Conservation (phyloP, 2,329 filamentous ascomycete species). For the Claviceps fusiformis region DNA sequence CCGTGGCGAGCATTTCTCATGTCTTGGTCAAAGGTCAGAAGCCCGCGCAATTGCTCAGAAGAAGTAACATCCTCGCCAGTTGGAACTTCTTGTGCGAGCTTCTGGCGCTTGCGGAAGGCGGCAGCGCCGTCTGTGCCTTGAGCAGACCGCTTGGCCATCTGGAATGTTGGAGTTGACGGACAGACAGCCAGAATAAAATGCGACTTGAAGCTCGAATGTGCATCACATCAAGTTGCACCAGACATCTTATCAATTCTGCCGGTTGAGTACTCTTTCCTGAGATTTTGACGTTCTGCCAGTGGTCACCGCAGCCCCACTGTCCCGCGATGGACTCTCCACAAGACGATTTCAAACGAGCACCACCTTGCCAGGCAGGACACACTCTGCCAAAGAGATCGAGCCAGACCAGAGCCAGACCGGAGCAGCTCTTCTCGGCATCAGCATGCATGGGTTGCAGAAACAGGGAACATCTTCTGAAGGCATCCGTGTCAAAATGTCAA, state of each 20-base stretch:
- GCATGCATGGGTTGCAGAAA: too few relatives aligned
- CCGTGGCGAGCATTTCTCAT: slow-evolving; percentile 52
- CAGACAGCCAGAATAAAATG: not conserved
- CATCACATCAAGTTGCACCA: not conserved
- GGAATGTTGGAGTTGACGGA: not conserved
- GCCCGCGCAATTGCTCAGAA: slow-evolving; percentile 51
- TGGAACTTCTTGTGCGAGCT: slow-evolving; percentile 41
- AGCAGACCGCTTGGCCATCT: slow-evolving; percentile 33
- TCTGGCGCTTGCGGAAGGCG: slow-evolving; percentile 38
- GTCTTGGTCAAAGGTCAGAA: slow-evolving; percentile 61
- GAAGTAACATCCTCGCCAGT: slow-evolving; percentile 49
- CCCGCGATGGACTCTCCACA: slow-evolving; percentile 8
- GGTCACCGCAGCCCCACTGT: slow-evolving; percentile 18
- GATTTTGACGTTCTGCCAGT: slow-evolving; percentile 24
- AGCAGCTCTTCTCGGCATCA: too few relatives aligned
- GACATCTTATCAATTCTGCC: not conserved
- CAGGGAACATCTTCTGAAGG: too few relatives aligned
- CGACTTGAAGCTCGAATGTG: not conserved
- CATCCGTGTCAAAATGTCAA: too few relatives aligned
- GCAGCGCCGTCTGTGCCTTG: slow-evolving; percentile 25
- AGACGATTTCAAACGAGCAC: too few relatives aligned
- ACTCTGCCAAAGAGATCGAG: too few relatives aligned
- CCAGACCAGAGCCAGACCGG: too few relatives aligned
- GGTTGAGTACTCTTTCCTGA: slow-evolving; percentile 9
- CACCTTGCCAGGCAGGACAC: not conserved